Conservation (phyloP, 257 asterid genomes). For the Ilex asprella region DNA sequence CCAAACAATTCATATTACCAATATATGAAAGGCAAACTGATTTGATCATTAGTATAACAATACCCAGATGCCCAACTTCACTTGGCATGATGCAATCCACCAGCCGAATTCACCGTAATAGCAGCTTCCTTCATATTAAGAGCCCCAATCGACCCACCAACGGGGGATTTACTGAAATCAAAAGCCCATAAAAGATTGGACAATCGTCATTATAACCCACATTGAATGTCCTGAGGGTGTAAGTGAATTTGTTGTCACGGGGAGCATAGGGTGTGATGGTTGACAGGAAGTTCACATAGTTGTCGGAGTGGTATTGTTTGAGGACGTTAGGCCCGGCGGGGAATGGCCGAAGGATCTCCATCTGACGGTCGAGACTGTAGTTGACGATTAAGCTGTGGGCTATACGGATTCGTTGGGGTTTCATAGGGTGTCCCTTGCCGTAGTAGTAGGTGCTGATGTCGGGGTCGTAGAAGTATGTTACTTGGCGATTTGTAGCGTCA, state of each 20-base stretch:
- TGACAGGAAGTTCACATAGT: constrained; percentile 61
- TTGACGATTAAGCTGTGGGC: constrained; percentile 65
- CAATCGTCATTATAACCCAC: constrained; percentile 48
- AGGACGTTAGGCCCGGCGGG: constrained; percentile 48
- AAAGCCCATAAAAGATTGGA: constrained; percentile 59
- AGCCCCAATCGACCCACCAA: constrained; percentile 82
- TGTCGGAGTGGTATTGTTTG: constrained; percentile 54
- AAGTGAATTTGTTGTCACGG: constrained; percentile 26
- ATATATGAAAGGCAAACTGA: too few relatives aligned
- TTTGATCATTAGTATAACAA: constrained; percentile 60
- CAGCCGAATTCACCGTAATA: constrained; percentile 91
- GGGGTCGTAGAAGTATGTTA: constrained; percentile 74
- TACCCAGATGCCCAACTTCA: constrained; percentile 75
- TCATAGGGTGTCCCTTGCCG: constrained; percentile 80
- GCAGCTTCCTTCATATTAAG: constrained; percentile 64
- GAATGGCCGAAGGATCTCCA: constrained; percentile 62
- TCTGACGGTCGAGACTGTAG: constrained; percentile 55
- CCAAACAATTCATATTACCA: too few relatives aligned
- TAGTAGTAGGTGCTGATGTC: constrained; percentile 63
- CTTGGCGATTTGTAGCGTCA: constrained; percentile 74
- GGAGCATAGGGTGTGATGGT: constrained; percentile 48
- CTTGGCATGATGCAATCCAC: constrained; percentile 89
- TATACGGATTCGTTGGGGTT: constrained; percentile 77
- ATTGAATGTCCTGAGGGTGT: constrained; percentile 55
- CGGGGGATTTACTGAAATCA: constrained; percentile 64